Percentiles rank a stretch among this genome's conserved stretches.
Evolutionary conservation across 306 rosid species (phyloP).

Genomic region (Castanea sativa): DNA sequence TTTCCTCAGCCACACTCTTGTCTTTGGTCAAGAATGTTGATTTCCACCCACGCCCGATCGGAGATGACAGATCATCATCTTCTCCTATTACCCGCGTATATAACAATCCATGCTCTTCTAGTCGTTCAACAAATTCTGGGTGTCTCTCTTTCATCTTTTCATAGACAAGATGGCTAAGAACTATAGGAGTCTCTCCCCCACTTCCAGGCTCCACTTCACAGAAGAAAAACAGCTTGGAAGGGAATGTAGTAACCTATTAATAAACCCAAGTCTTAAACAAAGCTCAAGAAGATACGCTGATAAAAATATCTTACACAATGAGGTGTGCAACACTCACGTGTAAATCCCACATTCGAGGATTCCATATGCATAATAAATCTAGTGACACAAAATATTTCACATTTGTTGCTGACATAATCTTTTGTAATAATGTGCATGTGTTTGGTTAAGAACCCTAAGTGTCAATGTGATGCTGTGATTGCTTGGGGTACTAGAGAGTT

Average conservation of each 20-base stretch:
- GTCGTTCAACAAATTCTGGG: slow-evolving; percentile 63
- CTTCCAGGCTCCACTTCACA: slow-evolving; percentile 73
- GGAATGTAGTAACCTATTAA: slow-evolving; percentile 71
- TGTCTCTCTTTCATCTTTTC: slow-evolving; percentile 66
- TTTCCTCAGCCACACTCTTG: slow-evolving; percentile 68
- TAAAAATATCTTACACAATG: too few species aligned
- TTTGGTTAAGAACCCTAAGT: too few species aligned
- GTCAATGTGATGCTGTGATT: too few species aligned
- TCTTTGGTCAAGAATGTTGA: slow-evolving; percentile 82
- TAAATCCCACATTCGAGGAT: too few species aligned
- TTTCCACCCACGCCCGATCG: slow-evolving; percentile 95
- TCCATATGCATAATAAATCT: too few species aligned
- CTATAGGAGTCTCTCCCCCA: slow-evolving; percentile 93
- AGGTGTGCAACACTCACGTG: too few species aligned
- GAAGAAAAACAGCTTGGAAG: slow-evolving; percentile 78
- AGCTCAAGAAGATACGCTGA: not conserved
- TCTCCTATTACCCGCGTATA: slow-evolving; percentile 74
- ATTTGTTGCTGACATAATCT: too few species aligned
- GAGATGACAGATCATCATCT: slow-evolving; percentile 73
- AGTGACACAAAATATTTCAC: too few species aligned
- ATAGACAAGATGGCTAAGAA: slow-evolving; percentile 74
- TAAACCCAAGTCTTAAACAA: not conserved
- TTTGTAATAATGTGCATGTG: too few species aligned
- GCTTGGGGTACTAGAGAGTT: too few species aligned
- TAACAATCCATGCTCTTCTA: slow-evolving; percentile 70